Conservation (phyloP, 2,329 filamentous ascomycete genomes). For the Fusarium sp. region DNA sequence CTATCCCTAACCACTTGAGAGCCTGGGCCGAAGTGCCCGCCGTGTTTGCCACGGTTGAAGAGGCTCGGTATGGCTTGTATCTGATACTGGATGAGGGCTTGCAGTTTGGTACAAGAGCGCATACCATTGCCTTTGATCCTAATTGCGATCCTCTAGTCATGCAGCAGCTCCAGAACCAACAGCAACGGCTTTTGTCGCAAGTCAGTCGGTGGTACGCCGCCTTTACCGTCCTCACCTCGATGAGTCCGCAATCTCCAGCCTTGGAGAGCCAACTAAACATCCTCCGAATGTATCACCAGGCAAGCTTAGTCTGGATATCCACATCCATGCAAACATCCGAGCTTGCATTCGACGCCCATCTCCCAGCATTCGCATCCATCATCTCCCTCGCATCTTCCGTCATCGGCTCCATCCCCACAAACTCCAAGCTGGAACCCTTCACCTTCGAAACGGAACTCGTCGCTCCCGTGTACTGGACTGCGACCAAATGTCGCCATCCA, state of each 20-base stretch:
- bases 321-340: conserved; percentile 45
- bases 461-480: conserved; percentile 55
- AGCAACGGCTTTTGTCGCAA: conserved; percentile 47
- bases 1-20: conserved; percentile 51
- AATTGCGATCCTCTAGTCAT: conserved; percentile 37
- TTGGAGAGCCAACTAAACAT: conserved; percentile 39
- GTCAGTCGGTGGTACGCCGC: conserved; percentile 46
- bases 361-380: conserved; percentile 50
- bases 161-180: conserved; percentile 43
- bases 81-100: conserved; percentile 54
- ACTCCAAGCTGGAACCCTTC: conserved; percentile 43
- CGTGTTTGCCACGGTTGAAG: conserved; percentile 47
- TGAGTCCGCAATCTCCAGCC: conserved; percentile 26
- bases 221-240: conserved; percentile 44
- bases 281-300: conserved; percentile 51
- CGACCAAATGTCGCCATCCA: conserved; percentile 54
- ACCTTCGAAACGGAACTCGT: conserved; percentile 56
- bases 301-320: conserved; percentile 48
- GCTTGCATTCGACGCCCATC: conserved; percentile 48
- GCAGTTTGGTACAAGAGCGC: conserved; percentile 47
- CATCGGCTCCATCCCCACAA: conserved; percentile 26
- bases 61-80: conserved; percentile 48
- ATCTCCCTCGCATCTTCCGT: conserved; percentile 48
- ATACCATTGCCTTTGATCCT: conserved; percentile 41
- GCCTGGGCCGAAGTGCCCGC: conserved; percentile 45